phyloP scores from a whole-genome alignment of 163 green algal genomes.

The Chlorella variabilis region DNA sequence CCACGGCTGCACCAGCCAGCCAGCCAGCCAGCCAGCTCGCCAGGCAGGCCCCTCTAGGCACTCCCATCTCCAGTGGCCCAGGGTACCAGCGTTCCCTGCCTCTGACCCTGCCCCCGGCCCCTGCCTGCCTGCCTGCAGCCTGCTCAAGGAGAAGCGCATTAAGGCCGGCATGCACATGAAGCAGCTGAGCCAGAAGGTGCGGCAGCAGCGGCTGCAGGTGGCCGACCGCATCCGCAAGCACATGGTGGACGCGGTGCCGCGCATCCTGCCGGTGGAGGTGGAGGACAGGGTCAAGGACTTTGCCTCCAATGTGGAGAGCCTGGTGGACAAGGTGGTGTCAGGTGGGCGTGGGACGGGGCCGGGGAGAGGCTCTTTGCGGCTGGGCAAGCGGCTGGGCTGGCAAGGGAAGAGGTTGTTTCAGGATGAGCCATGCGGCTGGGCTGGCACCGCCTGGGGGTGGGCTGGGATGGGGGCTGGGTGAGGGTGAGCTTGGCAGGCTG shows the following conservation, averaged over 20 bases:
- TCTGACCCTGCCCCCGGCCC: background rate
- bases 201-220: constrained; percentile 68
- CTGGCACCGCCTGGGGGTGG: no score
- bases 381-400: no score
- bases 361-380: no score
- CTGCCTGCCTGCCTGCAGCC: constrained; percentile 29
- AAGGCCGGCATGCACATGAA: constrained; percentile 66
- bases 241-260: constrained; percentile 41
- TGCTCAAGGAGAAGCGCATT: constrained; percentile 85
- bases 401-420: no score
- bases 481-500: no score
- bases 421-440: no score
- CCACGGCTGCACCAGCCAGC: no score
- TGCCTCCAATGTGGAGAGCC: constrained; percentile 55
- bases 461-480: no score
- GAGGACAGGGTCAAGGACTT: constrained; percentile 73
- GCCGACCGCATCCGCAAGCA: constrained; percentile 68
- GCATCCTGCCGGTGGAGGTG: constrained; percentile 45
- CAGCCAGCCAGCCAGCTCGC: no score
- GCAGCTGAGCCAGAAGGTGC: constrained; percentile 72
- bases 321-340: constrained; percentile 66
- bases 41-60: no score
- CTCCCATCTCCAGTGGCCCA: no score
- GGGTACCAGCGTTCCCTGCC: no score
- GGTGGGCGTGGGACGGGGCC: constrained; percentile 51